A percentile compares a stretch with the other conserved stretches of the same genome.
Conservation (phyloP, 495 filamentous ascomycete species). For the Chaetomidium leptoderma region DNA sequence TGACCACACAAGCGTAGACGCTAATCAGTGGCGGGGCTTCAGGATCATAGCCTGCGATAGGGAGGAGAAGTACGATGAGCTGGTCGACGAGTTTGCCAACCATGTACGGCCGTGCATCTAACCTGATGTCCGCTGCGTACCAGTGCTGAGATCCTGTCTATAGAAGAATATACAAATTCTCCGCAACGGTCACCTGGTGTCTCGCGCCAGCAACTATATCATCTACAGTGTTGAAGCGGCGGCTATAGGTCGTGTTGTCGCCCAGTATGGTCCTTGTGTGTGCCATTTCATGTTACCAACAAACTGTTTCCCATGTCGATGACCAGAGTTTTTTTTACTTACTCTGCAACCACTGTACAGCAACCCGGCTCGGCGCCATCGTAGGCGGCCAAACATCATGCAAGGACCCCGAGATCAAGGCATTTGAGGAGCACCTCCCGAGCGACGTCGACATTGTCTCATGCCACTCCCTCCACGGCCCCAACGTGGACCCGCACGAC, state of each 20-base stretch:
- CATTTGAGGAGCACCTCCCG: constrained; percentile 86
- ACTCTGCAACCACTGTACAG: constrained; percentile 41
- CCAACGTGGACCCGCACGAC: constrained; percentile 76
- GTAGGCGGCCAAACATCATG: constrained; percentile 98
- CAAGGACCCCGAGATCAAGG: constrained; percentile 92
- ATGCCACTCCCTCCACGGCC: constrained; percentile 94
- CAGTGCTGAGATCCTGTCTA: constrained; percentile 53
- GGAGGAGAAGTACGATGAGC: constrained; percentile 71
- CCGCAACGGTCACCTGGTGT: constrained; percentile 90
- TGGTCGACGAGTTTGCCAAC: constrained; percentile 73
- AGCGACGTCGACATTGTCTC: constrained; percentile 88
- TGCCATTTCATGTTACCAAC: background rate
- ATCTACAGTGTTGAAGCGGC: constrained; percentile 97
- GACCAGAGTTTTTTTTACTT: constrained; percentile 19
- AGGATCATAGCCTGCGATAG: constrained; percentile 95
- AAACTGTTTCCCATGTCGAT: background rate
- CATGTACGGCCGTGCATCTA: constrained; percentile 48
- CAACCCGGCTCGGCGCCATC: constrained; percentile 88
- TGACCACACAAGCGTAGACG: constrained; percentile 10
- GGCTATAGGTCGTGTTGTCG: constrained; percentile 77
- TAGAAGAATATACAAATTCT: constrained; percentile 74
- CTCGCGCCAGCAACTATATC: constrained; percentile 90
- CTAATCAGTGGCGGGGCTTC: constrained; percentile 18
- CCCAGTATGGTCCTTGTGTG: constrained; percentile 87
- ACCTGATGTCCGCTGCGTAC: constrained; percentile 31